Percentiles rank a stretch among this genome's conserved stretches.
These are phyloP conservation scores for Heteromeles arbutifolia DNA, from an alignment of 306 rosid genomes.

Conservation along the genomic window DNA sequence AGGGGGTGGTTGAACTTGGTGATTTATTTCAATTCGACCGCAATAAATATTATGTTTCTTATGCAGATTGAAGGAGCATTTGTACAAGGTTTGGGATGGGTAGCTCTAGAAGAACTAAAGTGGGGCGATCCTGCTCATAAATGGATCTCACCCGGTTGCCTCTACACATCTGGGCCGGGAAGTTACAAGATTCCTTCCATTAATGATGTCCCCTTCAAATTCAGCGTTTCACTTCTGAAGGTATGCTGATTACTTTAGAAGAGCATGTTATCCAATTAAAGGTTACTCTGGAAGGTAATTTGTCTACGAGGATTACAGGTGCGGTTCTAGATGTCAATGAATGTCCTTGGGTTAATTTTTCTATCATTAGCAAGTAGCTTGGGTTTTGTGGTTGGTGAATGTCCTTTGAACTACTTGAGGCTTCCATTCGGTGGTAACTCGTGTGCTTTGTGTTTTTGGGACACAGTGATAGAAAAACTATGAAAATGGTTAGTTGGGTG, in stretches of 20 bases:
- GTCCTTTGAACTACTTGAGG: neutral
- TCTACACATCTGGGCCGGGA: conserved; percentile 82
- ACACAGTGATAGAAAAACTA: too few species aligned
- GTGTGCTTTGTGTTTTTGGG: neutral
- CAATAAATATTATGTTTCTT: conserved; percentile 5
- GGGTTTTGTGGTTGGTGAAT: neutral
- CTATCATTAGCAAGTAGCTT: neutral
- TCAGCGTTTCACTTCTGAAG: conserved; percentile 82
- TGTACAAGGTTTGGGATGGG: conserved; percentile 96
- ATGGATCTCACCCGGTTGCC: conserved; percentile 71
- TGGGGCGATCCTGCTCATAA: conserved; percentile 96
- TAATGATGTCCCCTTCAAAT: conserved; percentile 74
- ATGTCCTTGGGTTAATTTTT: neutral
- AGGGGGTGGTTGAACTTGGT: neutral
- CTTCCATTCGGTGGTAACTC: neutral
- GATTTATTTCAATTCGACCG: neutral
- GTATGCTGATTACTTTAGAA: conserved; percentile 23
- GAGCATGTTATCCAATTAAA: neutral
- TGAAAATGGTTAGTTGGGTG: neutral
- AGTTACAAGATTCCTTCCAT: conserved; percentile 82
- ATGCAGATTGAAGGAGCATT: conserved; percentile 91
- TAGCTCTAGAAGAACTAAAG: conserved; percentile 85
- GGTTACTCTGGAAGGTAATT: neutral
- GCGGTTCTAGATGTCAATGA: neutral
- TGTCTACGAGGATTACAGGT: neutral